Evolutionary conservation across 2,329 filamentous ascomycete genomes (phyloP).

Genomic region (Raffaelea arxii): DNA sequence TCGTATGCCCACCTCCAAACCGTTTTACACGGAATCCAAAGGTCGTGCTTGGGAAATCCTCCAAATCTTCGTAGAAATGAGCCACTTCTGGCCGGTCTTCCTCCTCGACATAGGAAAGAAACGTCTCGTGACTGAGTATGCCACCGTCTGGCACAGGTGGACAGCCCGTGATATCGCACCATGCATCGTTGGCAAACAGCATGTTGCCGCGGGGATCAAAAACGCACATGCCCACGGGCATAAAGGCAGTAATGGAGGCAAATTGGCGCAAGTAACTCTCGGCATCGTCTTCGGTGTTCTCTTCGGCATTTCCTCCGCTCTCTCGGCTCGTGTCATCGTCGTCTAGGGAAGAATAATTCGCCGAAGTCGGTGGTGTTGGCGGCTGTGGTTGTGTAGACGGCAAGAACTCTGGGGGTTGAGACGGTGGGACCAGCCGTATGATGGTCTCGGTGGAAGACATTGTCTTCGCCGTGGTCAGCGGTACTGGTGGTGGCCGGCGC

Average conservation of each 20-base stretch:
- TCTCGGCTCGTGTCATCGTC: no score
- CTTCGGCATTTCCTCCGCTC: no score
- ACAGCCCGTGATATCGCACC: conserved; percentile 41
- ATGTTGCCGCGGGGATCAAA: conserved; percentile 55
- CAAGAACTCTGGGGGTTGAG: background rate
- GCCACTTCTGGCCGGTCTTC: conserved; percentile 33
- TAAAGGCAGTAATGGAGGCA: conserved; percentile 60
- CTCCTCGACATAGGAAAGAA: conserved; percentile 35
- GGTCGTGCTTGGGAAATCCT: conserved; percentile 24
- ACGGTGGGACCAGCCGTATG: no score
- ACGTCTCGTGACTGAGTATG: conserved; percentile 11
- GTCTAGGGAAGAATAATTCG: no score
- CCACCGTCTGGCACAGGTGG: conserved; percentile 15
- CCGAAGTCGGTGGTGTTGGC: conserved; percentile 3
- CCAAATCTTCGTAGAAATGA: conserved; percentile 31
- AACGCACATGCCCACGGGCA: conserved; percentile 66
- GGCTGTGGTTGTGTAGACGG: background rate
- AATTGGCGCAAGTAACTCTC: conserved; percentile 49
- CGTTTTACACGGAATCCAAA: conserved; percentile 37
- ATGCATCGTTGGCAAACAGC: conserved; percentile 63
- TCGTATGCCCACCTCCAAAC: conserved; percentile 7
- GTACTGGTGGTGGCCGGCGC: background rate
- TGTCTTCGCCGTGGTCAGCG: background rate
- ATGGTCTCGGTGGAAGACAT: background rate
- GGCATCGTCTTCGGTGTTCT: no score